These are phyloP conservation scores for Nitzschia putrida DNA, from an alignment of 108 stramenopile species.

Conservation along the genomic window DNA sequence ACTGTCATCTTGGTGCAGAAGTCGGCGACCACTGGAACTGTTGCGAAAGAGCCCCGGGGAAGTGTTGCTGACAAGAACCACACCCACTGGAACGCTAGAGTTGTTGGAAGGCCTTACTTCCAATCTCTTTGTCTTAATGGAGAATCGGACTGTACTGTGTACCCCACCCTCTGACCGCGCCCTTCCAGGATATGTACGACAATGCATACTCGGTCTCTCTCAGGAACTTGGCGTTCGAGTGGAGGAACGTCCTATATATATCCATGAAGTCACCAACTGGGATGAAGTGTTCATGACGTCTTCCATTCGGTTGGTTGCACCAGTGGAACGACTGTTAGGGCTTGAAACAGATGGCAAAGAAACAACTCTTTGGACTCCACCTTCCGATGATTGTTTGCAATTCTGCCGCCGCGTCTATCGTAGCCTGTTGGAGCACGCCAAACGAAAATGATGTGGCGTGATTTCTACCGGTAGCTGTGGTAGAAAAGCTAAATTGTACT, in stretches of 20 bases:
- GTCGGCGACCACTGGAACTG: slow-evolving; percentile 60
- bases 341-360: too few species aligned
- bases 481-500: too few species aligned
- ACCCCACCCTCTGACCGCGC: slow-evolving; percentile 49
- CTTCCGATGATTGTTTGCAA: too few species aligned
- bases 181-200: slow-evolving; percentile 67
- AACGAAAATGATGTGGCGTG: too few species aligned
- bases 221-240: slow-evolving; percentile 31
- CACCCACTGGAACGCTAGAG: slow-evolving; percentile 40
- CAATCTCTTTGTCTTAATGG: slow-evolving; percentile 73
- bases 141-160: slow-evolving; percentile 51
- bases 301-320: slow-evolving; percentile 58
- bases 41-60: slow-evolving; percentile 48
- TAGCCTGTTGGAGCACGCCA: too few species aligned
- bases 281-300: slow-evolving; percentile 79
- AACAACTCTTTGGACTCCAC: too few species aligned
- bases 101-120: slow-evolving; percentile 79
- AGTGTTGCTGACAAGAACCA: slow-evolving; percentile 28
- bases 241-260: slow-evolving; percentile 29
- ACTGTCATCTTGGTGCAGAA: slow-evolving; percentile 74
- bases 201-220: slow-evolving; percentile 51
- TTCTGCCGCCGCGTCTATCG: too few species aligned
- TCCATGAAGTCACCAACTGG: slow-evolving; percentile 57
- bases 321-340: slow-evolving; percentile 44
- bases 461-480: too few species aligned